Base-by-base conservation (phyloP, 305 asterid species). In the Fraxinus dipetala region DNA sequence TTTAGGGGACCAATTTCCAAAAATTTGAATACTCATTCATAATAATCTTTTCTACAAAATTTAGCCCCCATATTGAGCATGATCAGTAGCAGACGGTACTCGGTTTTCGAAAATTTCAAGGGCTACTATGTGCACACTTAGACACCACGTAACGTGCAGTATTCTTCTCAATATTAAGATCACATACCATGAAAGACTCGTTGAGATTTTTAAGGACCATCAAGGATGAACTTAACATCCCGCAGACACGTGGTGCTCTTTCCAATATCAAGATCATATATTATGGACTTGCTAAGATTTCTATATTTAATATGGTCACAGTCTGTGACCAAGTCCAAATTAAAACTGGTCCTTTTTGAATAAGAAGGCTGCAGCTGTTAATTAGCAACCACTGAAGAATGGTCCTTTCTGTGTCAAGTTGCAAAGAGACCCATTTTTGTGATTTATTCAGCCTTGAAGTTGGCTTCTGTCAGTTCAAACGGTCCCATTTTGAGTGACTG, bases 21-120 rank as follows among this genome's bases (percentile, higher is more conserved):
- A 79, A 81, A 69, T 79, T 24, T 80, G 87, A 89, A 84, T 82
- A 87, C 77, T 87, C 87, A 80, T 76, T 82, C 86, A 83, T 80
- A 48, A 82, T 86, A 85, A 89, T 89, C 88, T 79, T 31, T 75
- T 32, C 76, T 32, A 20, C 5, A 61, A 61, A 22, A 48, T 6
- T 61, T 69, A 30, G 38, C 69, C 28, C 30, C 65, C 78, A 74
- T 86, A 76, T 51, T 48, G 59, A 14, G 59, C 20, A 48, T 14
- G 20, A 14, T 48, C 7, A 3, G 20, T 4, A 0, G 59, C 59
- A 14, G 6, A 48, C 14, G 59, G 61, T 51, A 51, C 61, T 16
- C 22, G 22, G 6, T 51, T 5, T 5, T 51, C 22, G 22, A 51
- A 51, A 48, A 14, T 51, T 51, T 51, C 61, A 51, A 16, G 61